phyloP scores from a whole-genome alignment of 1,139 yeast species.

The Taphrina communis region DNA sequence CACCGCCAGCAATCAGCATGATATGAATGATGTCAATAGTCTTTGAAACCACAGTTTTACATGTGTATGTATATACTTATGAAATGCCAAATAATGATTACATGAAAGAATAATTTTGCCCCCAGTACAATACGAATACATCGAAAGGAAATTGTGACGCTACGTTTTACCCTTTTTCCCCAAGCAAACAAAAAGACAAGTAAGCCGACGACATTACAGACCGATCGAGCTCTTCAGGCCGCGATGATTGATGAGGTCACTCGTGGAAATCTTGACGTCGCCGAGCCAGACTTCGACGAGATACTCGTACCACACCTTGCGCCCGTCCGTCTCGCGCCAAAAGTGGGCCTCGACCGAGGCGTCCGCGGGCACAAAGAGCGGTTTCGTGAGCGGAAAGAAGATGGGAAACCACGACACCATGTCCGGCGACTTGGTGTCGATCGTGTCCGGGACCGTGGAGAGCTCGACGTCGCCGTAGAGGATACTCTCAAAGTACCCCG shows the following conservation, averaged over 20 bases:
- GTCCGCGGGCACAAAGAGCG: slow-evolving; percentile 60
- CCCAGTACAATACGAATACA: too few relatives aligned
- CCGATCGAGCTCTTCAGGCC: slow-evolving; percentile 25
- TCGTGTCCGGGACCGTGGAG: slow-evolving; percentile 60
- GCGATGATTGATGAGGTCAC: slow-evolving; percentile 56
- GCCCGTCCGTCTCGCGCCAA: slow-evolving; percentile 55
- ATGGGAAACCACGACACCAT: slow-evolving; percentile 74
- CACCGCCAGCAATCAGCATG: background rate
- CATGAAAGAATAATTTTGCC: background rate
- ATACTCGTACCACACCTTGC: slow-evolving; percentile 79
- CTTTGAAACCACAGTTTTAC: background rate
- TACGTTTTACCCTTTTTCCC: too few relatives aligned
- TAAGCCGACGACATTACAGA: background rate
- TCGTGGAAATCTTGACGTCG: slow-evolving; percentile 56
- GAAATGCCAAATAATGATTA: slow-evolving; percentile 2
- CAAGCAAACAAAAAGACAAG: too few relatives aligned
- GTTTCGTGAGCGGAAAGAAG: slow-evolving; percentile 64
- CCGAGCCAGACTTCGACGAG: slow-evolving; percentile 59
- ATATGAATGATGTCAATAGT: slow-evolving; percentile 16
- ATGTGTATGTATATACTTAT: background rate
- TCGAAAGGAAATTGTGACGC: too few relatives aligned
- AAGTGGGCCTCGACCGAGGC: slow-evolving; percentile 61
- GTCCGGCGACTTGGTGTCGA: slow-evolving; percentile 60
- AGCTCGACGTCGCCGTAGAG: slow-evolving; percentile 65
- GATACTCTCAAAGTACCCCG: slow-evolving; percentile 74